Evolutionary conservation across 768 basidiomycete species (phyloP).

Genomic region (Psilocybe sp.): DNA sequence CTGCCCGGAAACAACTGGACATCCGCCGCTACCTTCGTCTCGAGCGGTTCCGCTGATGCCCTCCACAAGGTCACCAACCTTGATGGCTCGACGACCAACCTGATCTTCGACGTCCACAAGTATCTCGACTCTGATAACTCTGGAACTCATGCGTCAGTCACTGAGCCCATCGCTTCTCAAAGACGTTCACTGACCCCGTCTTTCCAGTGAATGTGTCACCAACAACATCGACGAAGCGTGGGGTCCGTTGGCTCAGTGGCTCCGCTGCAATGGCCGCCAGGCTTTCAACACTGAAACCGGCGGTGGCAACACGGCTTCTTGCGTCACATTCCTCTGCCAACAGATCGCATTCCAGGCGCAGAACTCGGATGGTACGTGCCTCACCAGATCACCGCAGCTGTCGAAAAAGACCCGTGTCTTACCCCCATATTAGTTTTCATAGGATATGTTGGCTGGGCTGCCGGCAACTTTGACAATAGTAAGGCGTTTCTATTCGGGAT

Average conservation of each 20-base stretch:
- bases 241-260: conserved; percentile 45
- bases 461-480: conserved; percentile 47
- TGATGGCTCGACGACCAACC: conserved; percentile 40
- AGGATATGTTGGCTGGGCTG: conserved; percentile 58
- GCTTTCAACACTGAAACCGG: conserved; percentile 63
- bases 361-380: conserved; percentile 39
- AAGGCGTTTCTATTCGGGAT: conserved; percentile 1
- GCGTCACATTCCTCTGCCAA: conserved; percentile 41
- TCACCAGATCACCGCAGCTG: no score
- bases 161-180: neutral
- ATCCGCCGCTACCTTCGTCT: conserved; percentile 47
- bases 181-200: neutral
- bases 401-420: no score
- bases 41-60: conserved; percentile 48
- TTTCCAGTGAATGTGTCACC: conserved; percentile 41
- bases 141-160: conserved; percentile 20
- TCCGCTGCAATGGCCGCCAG: conserved; percentile 46
- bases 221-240: conserved; percentile 50
- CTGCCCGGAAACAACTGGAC: conserved; percentile 60
- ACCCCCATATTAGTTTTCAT: conserved; percentile 34
- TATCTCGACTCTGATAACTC: conserved; percentile 57
- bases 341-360: conserved; percentile 43
- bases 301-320: conserved; percentile 50
- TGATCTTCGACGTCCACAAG: conserved; percentile 63
- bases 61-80: conserved; percentile 42